Base-by-base conservation (phyloP, 1,284 basidiomycete genomes). In the Moesziomyces sp. region DNA sequence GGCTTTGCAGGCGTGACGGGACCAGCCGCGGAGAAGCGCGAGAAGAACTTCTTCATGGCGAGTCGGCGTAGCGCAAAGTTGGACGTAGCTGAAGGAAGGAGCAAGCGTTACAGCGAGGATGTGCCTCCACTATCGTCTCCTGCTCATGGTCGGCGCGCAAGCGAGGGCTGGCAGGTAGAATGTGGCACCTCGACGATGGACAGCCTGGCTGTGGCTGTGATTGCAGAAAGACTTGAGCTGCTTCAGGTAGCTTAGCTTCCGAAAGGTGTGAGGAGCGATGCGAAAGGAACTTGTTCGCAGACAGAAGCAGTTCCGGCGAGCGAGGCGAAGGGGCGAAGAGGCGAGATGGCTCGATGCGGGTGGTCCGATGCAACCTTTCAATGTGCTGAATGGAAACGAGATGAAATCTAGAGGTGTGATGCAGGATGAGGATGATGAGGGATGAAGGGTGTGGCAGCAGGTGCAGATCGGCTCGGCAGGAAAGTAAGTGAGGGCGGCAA, bases 31-130 rank as follows among this genome's bases (percentile, higher is more conserved):
- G 75, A 72, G 55, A 79, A 78, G 55, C 77, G 75, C 14, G 74
- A 73, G 56, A 79, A 78, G 66, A 79, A 76, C 14, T 65, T 59
- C 55, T 73, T 77, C 77, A 79, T 79, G 46, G 46, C 48, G 23
- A 42, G 38, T 5, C 16, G 38, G 14, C 14, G 16, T 40, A 16
- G 38, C 38, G 38, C 38, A 40, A 40, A 16, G 16, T 18, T 18
- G 5, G 16, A 40, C 13, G 8, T 4, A 40, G 16, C 18, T 6
- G 16, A n/a, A 38, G 16, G 35, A 40, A 40, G 16, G 18, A 40
- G 38, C 38, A 8, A 40, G 38, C 7, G 18, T 18, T 16, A 6
- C 14, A 40, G 38, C 14, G 14, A 40, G 16, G 38, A 40, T 18
- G 38, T n/a, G 38, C 16, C 8, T 40, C 13, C 38, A 16, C 38